Base-by-base conservation (phyloP, 352 stramenopile genomes). In the Phytophthora colocasiae region DNA sequence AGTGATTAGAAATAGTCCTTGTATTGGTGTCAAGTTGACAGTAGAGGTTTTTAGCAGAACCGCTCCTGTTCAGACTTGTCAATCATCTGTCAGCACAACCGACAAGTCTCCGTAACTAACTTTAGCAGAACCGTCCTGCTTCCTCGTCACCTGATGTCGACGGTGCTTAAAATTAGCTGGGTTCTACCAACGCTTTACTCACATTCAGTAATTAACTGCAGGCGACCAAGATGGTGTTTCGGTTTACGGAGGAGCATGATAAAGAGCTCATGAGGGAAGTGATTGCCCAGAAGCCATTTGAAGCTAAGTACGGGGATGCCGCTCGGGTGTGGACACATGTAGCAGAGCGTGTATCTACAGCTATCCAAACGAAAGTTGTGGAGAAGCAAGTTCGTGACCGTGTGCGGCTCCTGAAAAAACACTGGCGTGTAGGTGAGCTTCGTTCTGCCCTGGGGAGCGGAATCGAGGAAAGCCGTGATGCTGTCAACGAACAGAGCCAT, bases 191-290 rank as follows among this genome's bases (percentile, higher is more conserved):
- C 14, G 17, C 14, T 19, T 43, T 17, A 2, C 38, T 22, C 22
- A 22, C 14, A 43, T 43, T 43, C 38, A 11, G 17, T 43, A 43
- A 43, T 43, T 15, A 19, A 15, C 4, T 6, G 38, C 2, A 43
- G 12, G 5, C 14, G 1, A 15, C 10, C 9, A 34, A 17, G 9
- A 52, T 52, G 46, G 46, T 52, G 46, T 26, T 52, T 24, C 49
- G 58, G 1, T 66, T 66, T 22, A 54, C 17, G 2, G 58, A 66
- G 9, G 58, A 50, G 1, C 14, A 66, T 8, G 58, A 60, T 31
- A 55, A 60, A 15, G 49, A 66, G 31, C 57, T 66, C 8, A 45
- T 54, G 29, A n/a, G 48, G 22, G 58, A 66, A 27, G 7, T 55
- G 6, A 60, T 54, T 54, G 40, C 46, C 8, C 4, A 58, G 15